Evolutionary conservation across 768 basidiomycete species (phyloP), one percentile per base, ranked within the genome.

Genomic region (Cystoderma amianthinum): DNA sequence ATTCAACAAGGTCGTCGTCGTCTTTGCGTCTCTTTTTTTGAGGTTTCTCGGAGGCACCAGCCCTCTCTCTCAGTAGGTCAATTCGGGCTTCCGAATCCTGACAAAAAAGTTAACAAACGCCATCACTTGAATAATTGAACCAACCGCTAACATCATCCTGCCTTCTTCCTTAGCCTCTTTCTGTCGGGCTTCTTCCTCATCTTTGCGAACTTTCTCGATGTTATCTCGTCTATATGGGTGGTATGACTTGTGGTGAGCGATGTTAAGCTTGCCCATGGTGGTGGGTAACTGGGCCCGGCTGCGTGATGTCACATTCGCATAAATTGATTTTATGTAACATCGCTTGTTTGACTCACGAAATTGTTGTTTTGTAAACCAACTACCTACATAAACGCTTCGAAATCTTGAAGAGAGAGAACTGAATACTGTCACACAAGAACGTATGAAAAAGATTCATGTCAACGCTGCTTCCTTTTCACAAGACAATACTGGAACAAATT

Each of bases 171-270:
- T 71, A 13, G 73, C 76, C 48, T 86, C 82, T 46, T 83, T 71
- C 28, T 60, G 61, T 2, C 69, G 64, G 11, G 85, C 89, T 56
- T 82, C 85, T 52, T 85, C 89, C 62, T 92, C 88, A 72, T 92
- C 88, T 44, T 55, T 62, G n/a, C 79, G 67, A 1, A 92, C 86
- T 15, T 74, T 75, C 44, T 88, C 86, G 44, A 91, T 86, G 53
- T 92, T 92, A 57, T 92, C 89, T 32, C 80, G 62, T 28, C 88
- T 65, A 55, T 91, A 91, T 0, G 88, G 88, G 49, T 92, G 88
- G 58, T 91, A 91, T 1, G 86, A 89, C 56, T 92, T 92, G 68
- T 90, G 88, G 58, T 91, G 88, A 10, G 88, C 88, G 57, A 91
- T 90, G 56, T 89, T 89, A 17, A 91, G 72, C 54, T 87, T 87